These are phyloP conservation scores for Lecanicillium sp. DNA, from an alignment of 2,329 filamentous ascomycete genomes.

Conservation along the genomic window DNA sequence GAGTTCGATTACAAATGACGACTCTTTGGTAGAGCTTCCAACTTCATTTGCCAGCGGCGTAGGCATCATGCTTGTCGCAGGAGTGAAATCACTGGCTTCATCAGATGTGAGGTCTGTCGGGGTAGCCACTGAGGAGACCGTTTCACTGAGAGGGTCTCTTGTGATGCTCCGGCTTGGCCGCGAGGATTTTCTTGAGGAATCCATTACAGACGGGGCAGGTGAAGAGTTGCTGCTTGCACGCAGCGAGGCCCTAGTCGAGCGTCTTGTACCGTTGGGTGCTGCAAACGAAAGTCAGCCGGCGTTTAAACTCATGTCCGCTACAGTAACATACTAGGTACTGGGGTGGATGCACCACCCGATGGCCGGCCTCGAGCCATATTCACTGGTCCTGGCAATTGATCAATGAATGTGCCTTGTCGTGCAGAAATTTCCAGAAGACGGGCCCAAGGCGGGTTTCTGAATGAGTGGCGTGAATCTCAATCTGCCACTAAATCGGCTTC, in stretches of 20 bases:
- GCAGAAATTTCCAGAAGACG: too few relatives aligned
- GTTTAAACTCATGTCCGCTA: not conserved
- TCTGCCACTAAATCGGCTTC: too few relatives aligned
- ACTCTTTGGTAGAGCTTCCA: constrained; percentile 13
- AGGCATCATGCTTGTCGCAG: constrained; percentile 31
- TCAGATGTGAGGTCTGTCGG: constrained; percentile 24
- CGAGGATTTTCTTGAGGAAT: not conserved
- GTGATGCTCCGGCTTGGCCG: not conserved
- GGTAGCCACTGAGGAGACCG: constrained; percentile 28
- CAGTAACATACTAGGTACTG: constrained; percentile 1
- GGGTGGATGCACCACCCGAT: not conserved
- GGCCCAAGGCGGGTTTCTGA: too few relatives aligned
- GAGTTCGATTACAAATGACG: constrained; percentile 23
- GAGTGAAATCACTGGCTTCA: constrained; percentile 30
- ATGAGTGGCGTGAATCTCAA: too few relatives aligned
- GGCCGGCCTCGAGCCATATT: constrained; percentile 3
- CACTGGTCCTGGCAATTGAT: too few relatives aligned
- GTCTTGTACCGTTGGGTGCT: not conserved
- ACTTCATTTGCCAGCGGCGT: constrained; percentile 23
- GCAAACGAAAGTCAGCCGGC: not conserved
- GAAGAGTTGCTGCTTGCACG: constrained; percentile 9
- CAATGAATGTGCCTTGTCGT: too few relatives aligned
- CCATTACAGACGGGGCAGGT: not conserved
- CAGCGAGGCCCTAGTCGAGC: constrained; percentile 3
- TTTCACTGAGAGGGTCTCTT: constrained; percentile 18